These are phyloP conservation scores for Torulaspora microellipsoides DNA, from an alignment of 805 yeast species.

Conservation along the genomic window DNA sequence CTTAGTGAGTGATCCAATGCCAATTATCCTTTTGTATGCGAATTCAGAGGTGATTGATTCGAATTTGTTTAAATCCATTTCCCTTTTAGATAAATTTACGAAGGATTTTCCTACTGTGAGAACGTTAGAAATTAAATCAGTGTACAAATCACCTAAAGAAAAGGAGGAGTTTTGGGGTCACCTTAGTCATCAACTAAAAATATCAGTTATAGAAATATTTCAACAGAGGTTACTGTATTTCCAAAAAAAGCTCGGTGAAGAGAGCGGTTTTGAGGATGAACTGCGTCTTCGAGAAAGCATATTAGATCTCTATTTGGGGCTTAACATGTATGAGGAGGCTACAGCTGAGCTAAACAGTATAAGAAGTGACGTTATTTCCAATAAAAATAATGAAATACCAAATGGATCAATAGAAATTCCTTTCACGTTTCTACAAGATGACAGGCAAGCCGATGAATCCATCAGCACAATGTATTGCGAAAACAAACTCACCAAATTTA, in stretches of 20 bases:
- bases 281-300: conserved; percentile 23
- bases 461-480: conserved; percentile 14
- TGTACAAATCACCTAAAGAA: conserved; percentile 32
- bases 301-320: conserved; percentile 24
- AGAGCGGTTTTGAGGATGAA: conserved; percentile 10
- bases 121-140: conserved; percentile 31
- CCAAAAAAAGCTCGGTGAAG: conserved; percentile 6
- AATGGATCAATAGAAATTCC: conserved; percentile 25
- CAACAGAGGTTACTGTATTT: conserved; percentile 22
- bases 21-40: conserved; percentile 29
- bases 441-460: conserved; percentile 4
- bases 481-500: conserved; percentile 19
- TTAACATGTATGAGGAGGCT: conserved; percentile 29
- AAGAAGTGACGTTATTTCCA: conserved; percentile 6
- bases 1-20: conserved; percentile 7
- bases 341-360: conserved; percentile 16
- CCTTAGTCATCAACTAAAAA: conserved; percentile 22
- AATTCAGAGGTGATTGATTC: conserved; percentile 31
- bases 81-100: conserved; percentile 30
- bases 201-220: conserved; percentile 24
- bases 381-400: conserved; percentile 7
- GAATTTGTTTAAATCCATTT: conserved; percentile 31
- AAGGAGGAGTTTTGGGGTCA: conserved; percentile 31
- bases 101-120: conserved; percentile 32
- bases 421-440: conserved; percentile 9